Evolutionary conservation across 2,329 filamentous ascomycete species (phyloP).

Genomic region (Stagonosporopsis cucurbitacearum): DNA sequence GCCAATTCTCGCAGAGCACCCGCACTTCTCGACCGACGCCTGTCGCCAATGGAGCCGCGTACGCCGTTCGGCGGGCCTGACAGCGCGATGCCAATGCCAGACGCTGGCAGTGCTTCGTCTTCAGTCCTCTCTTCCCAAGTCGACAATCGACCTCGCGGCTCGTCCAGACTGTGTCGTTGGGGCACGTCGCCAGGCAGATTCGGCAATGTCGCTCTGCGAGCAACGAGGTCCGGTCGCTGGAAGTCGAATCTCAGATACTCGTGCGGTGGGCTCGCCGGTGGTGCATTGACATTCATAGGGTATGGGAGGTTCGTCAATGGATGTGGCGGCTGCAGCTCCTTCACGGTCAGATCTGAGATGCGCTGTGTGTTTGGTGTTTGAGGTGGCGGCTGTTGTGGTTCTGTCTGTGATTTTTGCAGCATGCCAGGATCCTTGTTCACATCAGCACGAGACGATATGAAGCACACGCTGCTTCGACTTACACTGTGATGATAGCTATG

Average conservation of each 20-base stretch:
- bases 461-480: conserved; percentile 16
- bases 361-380: conserved; percentile 31
- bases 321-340: conserved; percentile 43
- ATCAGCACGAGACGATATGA: conserved; percentile 4
- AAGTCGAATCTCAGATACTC: conserved; percentile 45
- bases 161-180: conserved; percentile 41
- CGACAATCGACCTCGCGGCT: conserved; percentile 29
- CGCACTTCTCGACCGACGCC: conserved; percentile 48
- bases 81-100: conserved; percentile 46
- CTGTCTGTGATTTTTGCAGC: conserved; percentile 20
- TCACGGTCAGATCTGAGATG: conserved; percentile 46
- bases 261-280: conserved; percentile 43
- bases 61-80: conserved; percentile 36
- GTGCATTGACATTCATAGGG: conserved; percentile 51
- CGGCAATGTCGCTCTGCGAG: conserved; percentile 47
- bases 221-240: conserved; percentile 29
- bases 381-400: conserved; percentile 11
- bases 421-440: conserved; percentile 40
- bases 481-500: conserved; percentile 48
- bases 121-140: conserved; percentile 40
- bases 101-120: conserved; percentile 35
- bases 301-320: conserved; percentile 48
- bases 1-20: conserved; percentile 45
- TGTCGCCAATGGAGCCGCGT: conserved; percentile 27
- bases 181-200: conserved; percentile 33